Base-by-base conservation (phyloP, 2,329 filamentous ascomycete species). In the Hypoxylon sp. region DNA sequence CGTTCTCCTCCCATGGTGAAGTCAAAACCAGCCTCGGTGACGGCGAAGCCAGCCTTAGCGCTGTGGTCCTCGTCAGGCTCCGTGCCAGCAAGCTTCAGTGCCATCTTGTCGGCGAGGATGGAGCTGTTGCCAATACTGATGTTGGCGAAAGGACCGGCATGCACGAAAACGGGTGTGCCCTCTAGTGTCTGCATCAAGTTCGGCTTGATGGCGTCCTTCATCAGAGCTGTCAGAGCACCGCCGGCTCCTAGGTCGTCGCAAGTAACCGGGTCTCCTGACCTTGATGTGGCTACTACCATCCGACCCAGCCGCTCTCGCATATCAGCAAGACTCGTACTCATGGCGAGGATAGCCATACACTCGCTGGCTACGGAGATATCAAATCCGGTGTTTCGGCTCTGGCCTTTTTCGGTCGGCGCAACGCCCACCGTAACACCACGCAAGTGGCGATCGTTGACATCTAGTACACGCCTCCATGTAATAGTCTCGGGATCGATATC, bases 1-100 rank as follows among this genome's bases (percentile, higher is more conserved):
- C 95, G 90, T 83, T 99, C 95, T 63, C 95, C 95, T 64, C 95
- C 95, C 95, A 99, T 99, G 70, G 95, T 98, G 79, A 99, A 99
- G 77, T 99, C 95, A 75, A 99, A 99, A 8, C 95, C 95, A 49
- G 95, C 94, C 77, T 99, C 95, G 1, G 95, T 99, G 31, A 99
- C 88, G 18, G 97, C 94, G 69, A 95, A 98, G 8, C 95, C 95
- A 24, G 90, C 86, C 81, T 95, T 94, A 67, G 88, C 81, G 47
- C 86, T 81, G 70, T 93, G 85, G 69, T 96, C 86, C 79, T 98
- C 95, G 65, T 96, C 94, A 4, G 88, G 84, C 77, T 99, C 95
- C 1, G 94, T 97, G 71, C 95, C 95, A 3, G 92, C 90, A 63
- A 99, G 88, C 83, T 99, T 99, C 64, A 99, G 81, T 0, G 95